Evolutionary conservation across 306 rosid genomes (phyloP), one percentile per base, ranked within the genome.

Genomic region (Citrullus mucosospermus): DNA sequence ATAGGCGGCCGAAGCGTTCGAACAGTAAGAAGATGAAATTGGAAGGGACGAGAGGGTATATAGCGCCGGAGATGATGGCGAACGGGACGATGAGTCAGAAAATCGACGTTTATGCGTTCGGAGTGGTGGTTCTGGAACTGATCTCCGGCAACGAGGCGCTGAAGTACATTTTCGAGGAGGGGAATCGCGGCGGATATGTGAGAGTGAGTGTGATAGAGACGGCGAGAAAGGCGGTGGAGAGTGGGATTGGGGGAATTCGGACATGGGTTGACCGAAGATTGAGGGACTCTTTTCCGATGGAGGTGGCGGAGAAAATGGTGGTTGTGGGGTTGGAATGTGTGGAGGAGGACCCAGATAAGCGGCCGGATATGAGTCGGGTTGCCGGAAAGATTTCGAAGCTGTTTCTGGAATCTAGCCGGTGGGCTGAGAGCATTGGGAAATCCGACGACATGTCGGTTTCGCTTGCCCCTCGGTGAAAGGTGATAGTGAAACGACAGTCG

Each of bases 31-130:
- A 80, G 69, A 63, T 79, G 81, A 95, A 83, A 61, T 14, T 95
- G n/a, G 91, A 92, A 67, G 99, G 99, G 56, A 90, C 92, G 59
- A 82, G 96, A 36, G 99, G 97, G 4, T 92, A 92, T 78, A 92
- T 95, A 92, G 88, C 99, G 79, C 97, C 99, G 83, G 99, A 95
- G 80, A 84, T 91, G 67, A 91, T 74, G 72, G 1, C 53, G 0
- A 83, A 81, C 12, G 99, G 97, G n/a, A 70, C 81, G 2, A 88
- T 89, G 78, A 89, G 94, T 61, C 91, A 88, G 86, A 89, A 88
- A 75, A 81, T 87, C 30, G 99, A 95, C n/a, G 93, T 89, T 44
- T 95, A 89, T 65, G 99, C 99, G 0, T 95, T 95, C 56, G 97
- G 99, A 0, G 96, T 95, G 28, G 96, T 95, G 83, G 18, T 95